These are phyloP conservation scores for Musa acuminata DNA, from an alignment of 176 grass and related monocot genomes.

Conservation along the genomic window DNA sequence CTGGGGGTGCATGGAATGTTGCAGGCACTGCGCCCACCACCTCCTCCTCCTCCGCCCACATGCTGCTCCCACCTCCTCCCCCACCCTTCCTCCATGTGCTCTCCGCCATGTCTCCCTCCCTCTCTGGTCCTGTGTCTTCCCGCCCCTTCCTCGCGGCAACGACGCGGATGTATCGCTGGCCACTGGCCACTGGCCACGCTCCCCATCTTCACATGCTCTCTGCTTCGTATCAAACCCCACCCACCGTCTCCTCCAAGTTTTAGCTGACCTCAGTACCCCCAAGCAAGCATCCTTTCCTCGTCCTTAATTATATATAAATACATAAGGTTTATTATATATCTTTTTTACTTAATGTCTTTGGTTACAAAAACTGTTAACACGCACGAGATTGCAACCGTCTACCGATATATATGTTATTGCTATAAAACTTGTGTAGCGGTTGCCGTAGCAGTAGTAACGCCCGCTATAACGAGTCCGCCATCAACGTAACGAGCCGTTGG, in stretches of 20 bases:
- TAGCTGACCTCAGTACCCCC: too few species aligned
- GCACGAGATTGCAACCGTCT: too few species aligned
- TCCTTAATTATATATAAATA: too few species aligned
- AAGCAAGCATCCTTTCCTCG: too few species aligned
- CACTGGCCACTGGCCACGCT: not conserved
- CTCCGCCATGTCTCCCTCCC: not conserved
- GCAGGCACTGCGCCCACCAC: not conserved
- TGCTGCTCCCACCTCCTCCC: not conserved
- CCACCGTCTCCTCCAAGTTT: too few species aligned
- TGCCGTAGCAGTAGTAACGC: not conserved
- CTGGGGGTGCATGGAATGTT: too few species aligned
- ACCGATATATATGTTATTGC: too few species aligned
- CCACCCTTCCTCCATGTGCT: not conserved
- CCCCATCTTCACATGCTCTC: not conserved
- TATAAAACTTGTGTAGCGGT: not conserved
- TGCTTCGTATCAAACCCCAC: too few species aligned
- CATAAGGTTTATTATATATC: too few species aligned
- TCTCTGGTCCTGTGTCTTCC: not conserved
- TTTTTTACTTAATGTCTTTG: too few species aligned
- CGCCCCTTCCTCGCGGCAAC: not conserved
- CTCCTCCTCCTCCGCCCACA: not conserved
- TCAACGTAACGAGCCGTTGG: not conserved
- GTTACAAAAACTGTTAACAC: too few species aligned
- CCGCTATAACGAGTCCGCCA: too few species aligned
- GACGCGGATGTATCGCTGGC: not conserved